These are phyloP conservation scores for Pterulicium gracile DNA, from an alignment of 1,284 basidiomycete species.

Conservation along the genomic window DNA sequence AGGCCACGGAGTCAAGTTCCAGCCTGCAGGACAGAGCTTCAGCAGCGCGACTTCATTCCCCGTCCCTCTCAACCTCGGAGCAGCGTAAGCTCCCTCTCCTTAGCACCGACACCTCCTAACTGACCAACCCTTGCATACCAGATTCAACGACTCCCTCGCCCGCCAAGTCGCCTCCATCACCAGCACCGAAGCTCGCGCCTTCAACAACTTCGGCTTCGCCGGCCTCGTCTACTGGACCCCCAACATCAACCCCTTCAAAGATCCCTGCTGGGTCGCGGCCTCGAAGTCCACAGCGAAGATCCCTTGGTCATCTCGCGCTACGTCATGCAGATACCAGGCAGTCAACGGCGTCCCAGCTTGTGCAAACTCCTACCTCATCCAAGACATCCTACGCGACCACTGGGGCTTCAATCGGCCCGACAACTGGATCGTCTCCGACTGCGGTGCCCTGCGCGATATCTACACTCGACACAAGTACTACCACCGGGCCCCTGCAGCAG, in stretches of 20 bases:
- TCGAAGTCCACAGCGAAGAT: slow-evolving; percentile 52
- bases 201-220: slow-evolving; percentile 38
- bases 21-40: slow-evolving; percentile 31
- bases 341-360: slow-evolving; percentile 49
- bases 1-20: slow-evolving; percentile 41
- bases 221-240: slow-evolving; percentile 48
- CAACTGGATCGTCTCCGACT: slow-evolving; percentile 38
- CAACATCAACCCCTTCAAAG: slow-evolving; percentile 51
- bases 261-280: slow-evolving; percentile 50
- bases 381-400: slow-evolving; percentile 36
- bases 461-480: too few relatives aligned
- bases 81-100: slow-evolving; percentile 32
- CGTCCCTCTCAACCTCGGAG: slow-evolving; percentile 83
- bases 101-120: not conserved
- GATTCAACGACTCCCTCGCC: slow-evolving; percentile 52
- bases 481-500: slow-evolving; percentile 39
- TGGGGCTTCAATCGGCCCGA: slow-evolving; percentile 37
- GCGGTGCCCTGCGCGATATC: too few relatives aligned
- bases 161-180: slow-evolving; percentile 34
- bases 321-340: slow-evolving; percentile 24
- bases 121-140: not conserved
- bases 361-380: slow-evolving; percentile 39
- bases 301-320: slow-evolving; percentile 42
- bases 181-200: slow-evolving; percentile 45
- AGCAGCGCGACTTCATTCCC: slow-evolving; percentile 49